Conservation (phyloP, 805 yeast species). For the Ascoidea asiatica region DNA sequence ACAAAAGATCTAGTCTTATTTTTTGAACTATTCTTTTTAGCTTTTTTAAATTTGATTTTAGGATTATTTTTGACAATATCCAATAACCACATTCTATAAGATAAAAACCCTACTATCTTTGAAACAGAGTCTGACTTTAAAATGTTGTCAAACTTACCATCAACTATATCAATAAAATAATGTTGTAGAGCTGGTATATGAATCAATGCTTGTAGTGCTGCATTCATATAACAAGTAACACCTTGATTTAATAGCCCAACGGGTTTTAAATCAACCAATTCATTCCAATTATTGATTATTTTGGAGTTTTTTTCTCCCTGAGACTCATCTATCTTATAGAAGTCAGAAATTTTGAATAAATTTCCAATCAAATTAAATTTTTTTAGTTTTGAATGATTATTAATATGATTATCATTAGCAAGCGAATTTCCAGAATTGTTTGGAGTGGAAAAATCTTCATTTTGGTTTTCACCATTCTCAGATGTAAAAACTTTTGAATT, state of each 20-base stretch:
- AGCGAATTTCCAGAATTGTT: not conserved
- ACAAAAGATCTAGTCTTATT: constrained; percentile 29
- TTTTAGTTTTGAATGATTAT: not conserved
- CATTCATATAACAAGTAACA: constrained; percentile 93
- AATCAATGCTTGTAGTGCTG: constrained; percentile 82
- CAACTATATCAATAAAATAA: constrained; percentile 54
- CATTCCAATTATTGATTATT: constrained; percentile 50
- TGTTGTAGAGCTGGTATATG: constrained; percentile 88
- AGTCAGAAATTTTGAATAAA: constrained; percentile 18
- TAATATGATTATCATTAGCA: not conserved
- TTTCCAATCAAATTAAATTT: not conserved
- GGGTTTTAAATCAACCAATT: constrained; percentile 32
- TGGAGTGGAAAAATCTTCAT: constrained; percentile 3
- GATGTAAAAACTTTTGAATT: not conserved
- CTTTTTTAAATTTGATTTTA: no score
- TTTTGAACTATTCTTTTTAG: not conserved
- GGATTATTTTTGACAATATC: constrained; percentile 12
- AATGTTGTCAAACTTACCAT: constrained; percentile 29
- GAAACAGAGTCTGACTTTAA: constrained; percentile 49
- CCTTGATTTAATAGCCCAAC: constrained; percentile 78
- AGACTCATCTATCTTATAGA: constrained; percentile 50
- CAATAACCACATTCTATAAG: constrained; percentile 53
- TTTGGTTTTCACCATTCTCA: not conserved
- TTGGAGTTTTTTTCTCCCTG: constrained; percentile 47
- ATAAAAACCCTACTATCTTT: constrained; percentile 51